These are phyloP conservation scores for Cercospora sp. DNA, from an alignment of 2,329 filamentous ascomycete species.

Conservation along the genomic window DNA sequence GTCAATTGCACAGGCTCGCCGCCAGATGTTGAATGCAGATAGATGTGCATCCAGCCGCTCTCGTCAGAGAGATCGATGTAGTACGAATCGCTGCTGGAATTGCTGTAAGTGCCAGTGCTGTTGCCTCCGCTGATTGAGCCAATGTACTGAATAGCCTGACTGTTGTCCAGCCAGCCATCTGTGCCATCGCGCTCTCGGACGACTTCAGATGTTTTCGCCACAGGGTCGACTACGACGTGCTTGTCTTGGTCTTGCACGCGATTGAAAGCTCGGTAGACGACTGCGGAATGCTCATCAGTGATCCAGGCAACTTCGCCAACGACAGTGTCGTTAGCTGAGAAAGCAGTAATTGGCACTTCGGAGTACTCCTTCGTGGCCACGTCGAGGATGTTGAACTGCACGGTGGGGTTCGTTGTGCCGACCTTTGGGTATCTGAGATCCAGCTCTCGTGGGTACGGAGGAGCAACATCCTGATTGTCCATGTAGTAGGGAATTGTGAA, in stretches of 20 bases:
- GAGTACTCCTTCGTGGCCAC: conserved; percentile 50
- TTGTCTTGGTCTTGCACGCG: conserved; percentile 67
- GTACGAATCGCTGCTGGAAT: conserved; percentile 44
- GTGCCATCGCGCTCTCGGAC: conserved; percentile 60
- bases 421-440: conserved; percentile 69
- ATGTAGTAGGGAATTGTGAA: conserved; percentile 69
- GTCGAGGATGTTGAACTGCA: conserved; percentile 60
- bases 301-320: conserved; percentile 69
- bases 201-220: conserved; percentile 47
- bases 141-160: conserved; percentile 57
- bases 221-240: conserved; percentile 59
- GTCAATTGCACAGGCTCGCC: conserved; percentile 49
- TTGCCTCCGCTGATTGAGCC: conserved; percentile 44
- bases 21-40: conserved; percentile 61
- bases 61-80: conserved; percentile 68
- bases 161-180: conserved; percentile 64
- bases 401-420: conserved; percentile 65
- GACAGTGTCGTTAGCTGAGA: conserved; percentile 60
- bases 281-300: conserved; percentile 59
- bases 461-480: conserved; percentile 57
- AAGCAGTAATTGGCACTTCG: conserved; percentile 57
- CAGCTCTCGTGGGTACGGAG: conserved; percentile 62
- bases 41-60: conserved; percentile 65
- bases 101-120: conserved; percentile 32
- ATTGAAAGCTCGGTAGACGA: conserved; percentile 67